Percentiles rank a stretch among this genome's conserved stretches.
phyloP scores from a whole-genome alignment of 768 basidiomycete genomes.

The Suillus clintonianus region DNA sequence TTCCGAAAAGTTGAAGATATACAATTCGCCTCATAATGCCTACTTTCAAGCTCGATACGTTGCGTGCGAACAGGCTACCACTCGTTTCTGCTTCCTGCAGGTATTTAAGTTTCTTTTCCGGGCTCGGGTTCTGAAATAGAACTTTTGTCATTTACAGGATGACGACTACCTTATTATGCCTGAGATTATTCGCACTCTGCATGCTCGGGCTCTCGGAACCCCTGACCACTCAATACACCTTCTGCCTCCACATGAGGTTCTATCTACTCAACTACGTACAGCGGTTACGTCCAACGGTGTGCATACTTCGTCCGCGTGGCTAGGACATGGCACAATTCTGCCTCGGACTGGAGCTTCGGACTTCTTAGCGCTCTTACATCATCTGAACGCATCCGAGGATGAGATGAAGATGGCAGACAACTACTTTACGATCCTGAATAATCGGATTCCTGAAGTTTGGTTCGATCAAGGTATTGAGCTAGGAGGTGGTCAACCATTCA shows the following conservation, averaged over 20 bases:
- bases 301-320: conserved; percentile 64
- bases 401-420: conserved; percentile 71
- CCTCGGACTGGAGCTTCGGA: conserved; percentile 40
- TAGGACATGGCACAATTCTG: conserved; percentile 65
- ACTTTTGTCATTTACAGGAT: conserved; percentile 42
- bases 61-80: conserved; percentile 52
- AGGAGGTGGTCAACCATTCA: conserved; percentile 62
- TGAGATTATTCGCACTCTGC: conserved; percentile 55
- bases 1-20: conserved; percentile 45
- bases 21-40: conserved; percentile 57
- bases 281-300: conserved; percentile 38
- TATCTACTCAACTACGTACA: conserved; percentile 53
- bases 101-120: conserved; percentile 28
- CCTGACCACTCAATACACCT: conserved; percentile 45
- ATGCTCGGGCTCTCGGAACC: conserved; percentile 35
- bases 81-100: conserved; percentile 65
- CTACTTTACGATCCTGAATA: conserved; percentile 61
- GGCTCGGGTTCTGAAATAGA: background rate
- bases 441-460: conserved; percentile 60
- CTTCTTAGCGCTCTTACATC: conserved; percentile 51
- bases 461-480: conserved; percentile 64
- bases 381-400: conserved; percentile 46
- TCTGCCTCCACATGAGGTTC: conserved; percentile 61
- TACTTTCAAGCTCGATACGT: conserved; percentile 66
- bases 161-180: conserved; percentile 68